Conservation (phyloP, 306 rosid genomes). For the Citrullus colocynthis region DNA sequence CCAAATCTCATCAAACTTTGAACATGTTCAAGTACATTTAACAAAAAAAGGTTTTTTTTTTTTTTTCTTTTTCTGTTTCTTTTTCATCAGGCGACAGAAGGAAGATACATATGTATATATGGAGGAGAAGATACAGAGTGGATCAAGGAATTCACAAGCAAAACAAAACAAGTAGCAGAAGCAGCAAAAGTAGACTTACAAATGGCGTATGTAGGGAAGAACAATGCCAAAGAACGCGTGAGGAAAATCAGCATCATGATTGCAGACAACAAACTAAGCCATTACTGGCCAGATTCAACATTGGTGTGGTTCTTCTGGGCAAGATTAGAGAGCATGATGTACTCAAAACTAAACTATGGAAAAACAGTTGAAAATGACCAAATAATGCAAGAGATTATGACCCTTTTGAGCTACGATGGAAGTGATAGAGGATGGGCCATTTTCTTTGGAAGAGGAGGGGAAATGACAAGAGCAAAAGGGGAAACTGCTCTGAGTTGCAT, state of each 20-base stretch:
- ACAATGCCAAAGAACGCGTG: constrained; percentile 46
- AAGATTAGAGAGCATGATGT: constrained; percentile 70
- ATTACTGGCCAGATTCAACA: constrained; percentile 31
- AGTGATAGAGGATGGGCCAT: constrained; percentile 75
- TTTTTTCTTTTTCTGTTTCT: background rate
- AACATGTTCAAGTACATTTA: background rate
- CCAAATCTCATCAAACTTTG: background rate
- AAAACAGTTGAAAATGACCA: constrained; percentile 39
- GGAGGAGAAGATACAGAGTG: constrained; percentile 74
- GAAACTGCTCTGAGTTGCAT: constrained; percentile 26
- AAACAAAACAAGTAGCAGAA: constrained; percentile 28
- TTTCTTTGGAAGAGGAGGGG: constrained; percentile 32
- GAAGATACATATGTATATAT: constrained; percentile 43
- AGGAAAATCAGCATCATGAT: constrained; percentile 27
- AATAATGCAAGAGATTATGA: constrained; percentile 57
- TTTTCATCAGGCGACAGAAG: constrained; percentile 30
- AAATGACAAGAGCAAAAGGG: constrained; percentile 62
- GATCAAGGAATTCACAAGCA: constrained; percentile 49
- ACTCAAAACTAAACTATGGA: constrained; percentile 42
- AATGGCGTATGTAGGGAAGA: constrained; percentile 61
- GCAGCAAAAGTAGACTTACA: constrained; percentile 28
- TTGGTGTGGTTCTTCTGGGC: constrained; percentile 83
- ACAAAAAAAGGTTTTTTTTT: background rate
- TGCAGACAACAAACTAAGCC: constrained; percentile 26
- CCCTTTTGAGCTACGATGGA: constrained; percentile 64